Evolutionary conservation across 768 basidiomycete genomes (phyloP), one percentile per base, ranked within the genome.

Genomic region (Favolaschia claudopus): DNA sequence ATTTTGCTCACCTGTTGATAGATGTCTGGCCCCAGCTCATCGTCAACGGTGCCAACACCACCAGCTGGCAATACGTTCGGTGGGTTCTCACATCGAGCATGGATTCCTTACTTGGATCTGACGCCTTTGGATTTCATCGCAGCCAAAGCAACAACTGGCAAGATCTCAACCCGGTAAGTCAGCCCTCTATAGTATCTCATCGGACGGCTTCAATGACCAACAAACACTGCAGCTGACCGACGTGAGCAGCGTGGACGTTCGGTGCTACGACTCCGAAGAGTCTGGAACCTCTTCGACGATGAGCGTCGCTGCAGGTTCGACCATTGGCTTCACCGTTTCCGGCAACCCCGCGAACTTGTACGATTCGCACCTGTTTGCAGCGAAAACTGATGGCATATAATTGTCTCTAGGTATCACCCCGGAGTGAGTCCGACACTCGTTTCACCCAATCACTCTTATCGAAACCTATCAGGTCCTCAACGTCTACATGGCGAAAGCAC

Each of bases 121-220:
- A 36, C 19, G 29, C 8, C 24, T 13, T 25, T 7, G 8, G 24
- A 12, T 33, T 7, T 9, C 4, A n/a, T n/a, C n/a, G n/a, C 44
- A 63, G 52, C 15, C 45, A 64, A 40, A 60, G 58, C n/a, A 55
- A 64, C 44, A 64, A 64, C 53, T 64, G 43, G 39, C 52, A 64
- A 27, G 53, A 44, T 42, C n/a, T 52, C 33, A 47, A 51, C 25
- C 60, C 55, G 27, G 55, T 56, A 15, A 25, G 44, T 53, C 25
- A 27, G n/a, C 10, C n/a, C 14, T 57, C 14, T 6, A 17, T 12
- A 5, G 10, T 20, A 5, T 29, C 14, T 4, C 8, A n/a, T n/a
- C 34, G 34, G 34, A 10, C 9, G 1, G 17, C 12, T 22, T 27
- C 1, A 25, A 48, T 13, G 51, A 45, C 31, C 19, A 27, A 22